A percentile compares a stretch with the other conserved stretches of the same genome.
Evolutionary conservation across 2,329 filamentous ascomycete species (phyloP).

Genomic region (Keithomyces neogunnii): DNA sequence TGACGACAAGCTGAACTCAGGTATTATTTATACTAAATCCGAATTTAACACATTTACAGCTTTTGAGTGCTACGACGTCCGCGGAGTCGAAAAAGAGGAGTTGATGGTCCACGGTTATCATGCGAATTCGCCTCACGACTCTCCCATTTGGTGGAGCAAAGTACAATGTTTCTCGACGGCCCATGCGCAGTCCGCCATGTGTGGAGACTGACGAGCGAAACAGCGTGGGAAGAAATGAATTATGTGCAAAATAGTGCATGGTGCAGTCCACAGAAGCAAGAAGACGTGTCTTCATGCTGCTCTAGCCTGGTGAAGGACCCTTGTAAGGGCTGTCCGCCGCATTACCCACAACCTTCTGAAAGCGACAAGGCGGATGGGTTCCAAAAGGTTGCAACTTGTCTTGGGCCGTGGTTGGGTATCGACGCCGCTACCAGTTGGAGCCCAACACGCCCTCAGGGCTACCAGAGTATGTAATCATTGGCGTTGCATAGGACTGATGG

Average conservation of each 20-base stretch:
- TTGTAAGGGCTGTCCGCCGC: neutral
- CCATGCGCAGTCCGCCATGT: neutral
- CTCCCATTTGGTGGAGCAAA: too few species aligned
- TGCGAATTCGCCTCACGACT: too few species aligned
- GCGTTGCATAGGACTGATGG: too few species aligned
- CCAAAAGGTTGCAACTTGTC: slow-evolving; percentile 5
- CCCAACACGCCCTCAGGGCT: slow-evolving; percentile 20
- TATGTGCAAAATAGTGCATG: neutral
- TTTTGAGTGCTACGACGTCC: too few species aligned
- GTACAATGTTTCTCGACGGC: too few species aligned
- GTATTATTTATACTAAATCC: neutral
- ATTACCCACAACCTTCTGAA: neutral
- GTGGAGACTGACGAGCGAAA: neutral
- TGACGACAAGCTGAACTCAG: too few species aligned
- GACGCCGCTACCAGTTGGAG: slow-evolving; percentile 28
- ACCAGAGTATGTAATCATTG: neutral
- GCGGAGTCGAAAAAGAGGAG: too few species aligned
- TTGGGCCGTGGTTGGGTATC: slow-evolving; percentile 27
- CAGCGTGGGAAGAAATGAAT: neutral
- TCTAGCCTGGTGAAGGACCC: neutral
- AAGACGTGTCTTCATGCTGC: slow-evolving; percentile 4
- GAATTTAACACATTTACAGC: too few species aligned
- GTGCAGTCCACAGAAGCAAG: slow-evolving; percentile 1
- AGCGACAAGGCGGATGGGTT: neutral
- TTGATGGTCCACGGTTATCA: too few species aligned